Conservation (phyloP, 257 asterid genomes). For the Misopates orontium region DNA sequence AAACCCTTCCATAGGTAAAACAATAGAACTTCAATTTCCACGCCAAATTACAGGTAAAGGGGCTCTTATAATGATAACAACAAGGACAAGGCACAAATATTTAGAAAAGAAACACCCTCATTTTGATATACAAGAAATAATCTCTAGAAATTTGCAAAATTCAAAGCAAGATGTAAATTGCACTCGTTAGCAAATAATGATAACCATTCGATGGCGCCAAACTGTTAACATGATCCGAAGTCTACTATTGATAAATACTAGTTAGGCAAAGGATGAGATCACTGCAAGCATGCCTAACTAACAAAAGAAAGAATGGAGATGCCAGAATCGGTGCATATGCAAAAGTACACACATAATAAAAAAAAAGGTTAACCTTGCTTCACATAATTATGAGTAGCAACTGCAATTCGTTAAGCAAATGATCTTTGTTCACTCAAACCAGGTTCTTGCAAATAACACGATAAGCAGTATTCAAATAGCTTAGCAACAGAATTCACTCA, state of each 20-base stretch:
- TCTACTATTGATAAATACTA: neutral
- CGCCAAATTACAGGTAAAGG: conserved; percentile 1
- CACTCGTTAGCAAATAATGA: neutral
- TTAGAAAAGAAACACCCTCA: conserved; percentile 5
- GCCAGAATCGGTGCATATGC: neutral
- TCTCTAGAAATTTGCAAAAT: neutral
- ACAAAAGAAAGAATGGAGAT: neutral
- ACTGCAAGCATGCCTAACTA: neutral
- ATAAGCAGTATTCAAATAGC: neutral
- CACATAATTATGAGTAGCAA: neutral
- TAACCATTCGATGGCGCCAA: neutral
- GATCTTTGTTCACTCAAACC: neutral
- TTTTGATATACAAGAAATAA: neutral
- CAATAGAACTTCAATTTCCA: conserved; percentile 11
- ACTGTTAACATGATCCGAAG: neutral
- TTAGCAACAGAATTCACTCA: neutral
- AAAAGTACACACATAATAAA: too few relatives aligned
- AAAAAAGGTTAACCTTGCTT: too few relatives aligned
- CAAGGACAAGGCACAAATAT: conserved; percentile 1
- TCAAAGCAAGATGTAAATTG: neutral
- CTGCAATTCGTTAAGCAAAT: neutral
- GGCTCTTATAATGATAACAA: neutral
- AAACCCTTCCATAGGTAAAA: conserved; percentile 52
- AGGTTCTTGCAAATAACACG: neutral
- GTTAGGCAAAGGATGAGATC: neutral